Percentiles rank a stretch among this genome's conserved stretches.
Evolutionary conservation across 768 basidiomycete species (phyloP).

Genomic region (Udeniomyces megalosporus): DNA sequence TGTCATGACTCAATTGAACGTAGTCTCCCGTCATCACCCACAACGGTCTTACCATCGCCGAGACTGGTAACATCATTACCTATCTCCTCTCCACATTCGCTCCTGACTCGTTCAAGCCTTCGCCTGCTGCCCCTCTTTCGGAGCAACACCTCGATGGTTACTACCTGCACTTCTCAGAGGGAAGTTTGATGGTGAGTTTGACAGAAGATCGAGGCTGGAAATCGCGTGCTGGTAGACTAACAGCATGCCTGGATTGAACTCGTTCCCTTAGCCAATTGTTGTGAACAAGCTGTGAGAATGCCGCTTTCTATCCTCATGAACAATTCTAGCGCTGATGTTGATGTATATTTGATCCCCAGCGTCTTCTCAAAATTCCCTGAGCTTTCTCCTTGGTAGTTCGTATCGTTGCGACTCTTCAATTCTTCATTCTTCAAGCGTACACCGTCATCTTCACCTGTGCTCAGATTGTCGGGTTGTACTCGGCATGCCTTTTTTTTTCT

Average conservation of each 20-base stretch:
- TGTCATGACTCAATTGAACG: no score
- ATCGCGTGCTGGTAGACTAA: neutral
- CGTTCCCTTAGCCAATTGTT: neutral
- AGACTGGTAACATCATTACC: constrained; percentile 12
- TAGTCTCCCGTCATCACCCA: constrained; percentile 16
- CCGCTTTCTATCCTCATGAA: no score
- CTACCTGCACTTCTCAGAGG: constrained; percentile 10
- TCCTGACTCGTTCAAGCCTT: neutral
- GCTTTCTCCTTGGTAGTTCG: constrained; percentile 8
- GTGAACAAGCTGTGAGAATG: constrained; percentile 7
- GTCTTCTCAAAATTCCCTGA: constrained; percentile 15
- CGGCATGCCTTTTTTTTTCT: no score
- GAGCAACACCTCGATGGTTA: neutral
- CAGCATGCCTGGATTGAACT: neutral
- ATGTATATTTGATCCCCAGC: no score
- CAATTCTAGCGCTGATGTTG: no score
- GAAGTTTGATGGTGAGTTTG: constrained; percentile 11
- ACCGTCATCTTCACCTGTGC: no score
- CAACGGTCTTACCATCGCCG: constrained; percentile 5
- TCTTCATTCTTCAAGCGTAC: no score
- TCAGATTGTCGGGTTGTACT: no score
- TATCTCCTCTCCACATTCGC: constrained; percentile 9
- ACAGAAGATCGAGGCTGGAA: neutral
- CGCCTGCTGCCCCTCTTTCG: no score
- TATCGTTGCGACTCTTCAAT: no score